Evolutionary conservation across 257 asterid species (phyloP), one percentile per base, ranked within the genome.

Genomic region (Voacanga thouarsii): DNA sequence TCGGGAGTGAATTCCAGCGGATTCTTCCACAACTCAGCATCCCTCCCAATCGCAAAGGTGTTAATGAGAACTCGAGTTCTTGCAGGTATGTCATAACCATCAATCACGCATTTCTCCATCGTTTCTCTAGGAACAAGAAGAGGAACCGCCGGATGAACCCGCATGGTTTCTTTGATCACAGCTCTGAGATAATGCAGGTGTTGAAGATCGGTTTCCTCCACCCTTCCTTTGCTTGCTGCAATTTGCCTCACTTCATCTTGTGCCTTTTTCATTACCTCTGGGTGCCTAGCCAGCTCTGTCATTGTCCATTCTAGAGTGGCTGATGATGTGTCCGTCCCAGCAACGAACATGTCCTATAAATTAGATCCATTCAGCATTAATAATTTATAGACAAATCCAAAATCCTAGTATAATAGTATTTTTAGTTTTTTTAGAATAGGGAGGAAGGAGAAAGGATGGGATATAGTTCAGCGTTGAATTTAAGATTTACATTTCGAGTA

Each of bases 251-350:
- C 88, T 82, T 84, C 85, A 23, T 82, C 28, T 74, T 79, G 84
- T 66, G 88, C 81, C 39, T 33, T 82, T 26, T 77, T 44, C 74
- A 84, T 72, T 15, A 84, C 72, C 43, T 6, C 8, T 41, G 82
- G 85, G 39, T 82, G 85, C 57, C 80, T 84, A 16, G 84, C 84
- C 43, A 84, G 68, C 33, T 80, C 82, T 68, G 88, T 84, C 88
- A 84, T 78, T 65, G 82, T 70, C 88, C 88, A 84, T 66, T 84
- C 88, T 2, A 84, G 45, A 5, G 85, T 84, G n/a, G 84, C 78
- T 15, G 84, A 80, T 67, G 85, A 45, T 53, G 88, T 84, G 77
- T 84, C 88, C 10, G 88, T 84, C 60, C 88, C 88, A 39, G 88
- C 88, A 1, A 84, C 85, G 64, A 84, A 84, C 85, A 84, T 82